These are phyloP conservation scores for Rhododendron henanense DNA, from an alignment of 148 eudicot genomes.

Conservation along the genomic window DNA sequence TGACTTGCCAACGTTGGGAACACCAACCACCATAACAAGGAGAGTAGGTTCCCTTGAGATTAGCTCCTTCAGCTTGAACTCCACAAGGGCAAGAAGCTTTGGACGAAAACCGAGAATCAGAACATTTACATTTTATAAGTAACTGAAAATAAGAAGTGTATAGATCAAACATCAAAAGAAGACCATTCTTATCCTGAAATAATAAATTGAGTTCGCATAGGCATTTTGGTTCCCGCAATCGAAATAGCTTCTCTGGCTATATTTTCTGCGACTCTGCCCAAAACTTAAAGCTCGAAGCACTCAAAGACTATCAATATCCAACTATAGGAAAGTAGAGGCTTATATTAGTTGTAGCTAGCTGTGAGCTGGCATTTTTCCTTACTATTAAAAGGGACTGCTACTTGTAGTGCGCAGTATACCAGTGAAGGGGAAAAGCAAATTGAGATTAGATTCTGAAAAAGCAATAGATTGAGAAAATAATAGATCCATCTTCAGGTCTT, in stretches of 20 bases:
- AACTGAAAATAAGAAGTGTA: background rate
- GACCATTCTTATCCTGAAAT: no score
- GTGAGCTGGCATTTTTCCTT: background rate
- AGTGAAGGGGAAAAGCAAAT: background rate
- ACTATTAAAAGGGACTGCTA: background rate
- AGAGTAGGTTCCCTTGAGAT: constrained; percentile 87
- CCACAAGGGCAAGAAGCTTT: constrained; percentile 84
- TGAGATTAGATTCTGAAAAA: background rate
- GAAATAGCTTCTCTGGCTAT: no score
- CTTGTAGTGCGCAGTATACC: background rate
- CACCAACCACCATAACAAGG: constrained; percentile 95
- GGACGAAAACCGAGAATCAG: constrained; percentile 15
- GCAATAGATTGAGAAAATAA: background rate
- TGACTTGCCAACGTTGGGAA: constrained; percentile 96
- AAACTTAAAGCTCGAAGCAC: background rate
- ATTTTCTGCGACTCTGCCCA: no score
- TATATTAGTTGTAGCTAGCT: background rate
- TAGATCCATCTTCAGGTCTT: background rate
- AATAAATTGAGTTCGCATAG: no score
- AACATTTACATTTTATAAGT: background rate
- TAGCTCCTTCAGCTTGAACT: constrained; percentile 81
- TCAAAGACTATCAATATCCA: background rate
- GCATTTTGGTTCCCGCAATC: no score
- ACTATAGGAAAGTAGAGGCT: background rate
- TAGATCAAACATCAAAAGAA: background rate